phyloP scores from a whole-genome alignment of 495 filamentous ascomycete species.

The Astrocystis sublimbata region DNA sequence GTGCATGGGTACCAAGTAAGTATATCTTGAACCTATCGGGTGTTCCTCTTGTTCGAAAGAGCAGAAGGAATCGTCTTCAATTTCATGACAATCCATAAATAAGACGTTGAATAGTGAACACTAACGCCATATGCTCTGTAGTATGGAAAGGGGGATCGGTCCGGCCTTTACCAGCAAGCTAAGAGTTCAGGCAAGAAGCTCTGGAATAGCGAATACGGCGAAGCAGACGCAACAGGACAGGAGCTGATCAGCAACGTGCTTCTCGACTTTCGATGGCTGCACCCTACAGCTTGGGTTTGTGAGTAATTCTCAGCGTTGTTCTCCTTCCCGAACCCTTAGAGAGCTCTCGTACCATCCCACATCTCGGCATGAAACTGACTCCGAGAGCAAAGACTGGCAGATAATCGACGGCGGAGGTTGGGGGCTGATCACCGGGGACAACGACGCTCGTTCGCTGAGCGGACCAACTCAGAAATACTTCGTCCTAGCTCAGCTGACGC shows the following conservation, averaged over 20 bases:
- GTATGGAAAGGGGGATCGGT: slow-evolving; percentile 30
- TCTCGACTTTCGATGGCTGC: slow-evolving; percentile 40
- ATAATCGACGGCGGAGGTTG: slow-evolving; percentile 38
- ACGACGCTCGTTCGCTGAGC: slow-evolving; percentile 28
- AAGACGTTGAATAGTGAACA: too few relatives aligned
- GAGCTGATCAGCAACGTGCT: slow-evolving; percentile 36
- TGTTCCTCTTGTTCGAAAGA: too few relatives aligned
- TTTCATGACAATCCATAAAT: too few relatives aligned
- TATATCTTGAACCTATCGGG: too few relatives aligned
- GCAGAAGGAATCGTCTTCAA: too few relatives aligned
- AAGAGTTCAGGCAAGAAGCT: slow-evolving; percentile 29
- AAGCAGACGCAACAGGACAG: slow-evolving; percentile 36
- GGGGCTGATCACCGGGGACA: slow-evolving; percentile 38
- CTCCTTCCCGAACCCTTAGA: too few relatives aligned
- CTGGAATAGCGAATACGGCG: slow-evolving; percentile 46
- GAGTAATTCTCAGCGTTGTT: too few relatives aligned
- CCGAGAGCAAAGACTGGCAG: too few relatives aligned
- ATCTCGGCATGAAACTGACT: too few relatives aligned
- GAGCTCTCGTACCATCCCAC: too few relatives aligned
- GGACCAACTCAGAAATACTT: slow-evolving; percentile 38
- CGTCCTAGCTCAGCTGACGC: slow-evolving; percentile 38
- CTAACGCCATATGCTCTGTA: too few relatives aligned
- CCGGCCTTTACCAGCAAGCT: slow-evolving; percentile 27
- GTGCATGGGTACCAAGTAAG: slow-evolving; percentile 46
- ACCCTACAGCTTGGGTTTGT: slow-evolving; percentile 44